Evolutionary conservation across 129 eudicot genomes (phyloP), one percentile per base, ranked within the genome.

Genomic region (Chrysanthemum makinoi): DNA sequence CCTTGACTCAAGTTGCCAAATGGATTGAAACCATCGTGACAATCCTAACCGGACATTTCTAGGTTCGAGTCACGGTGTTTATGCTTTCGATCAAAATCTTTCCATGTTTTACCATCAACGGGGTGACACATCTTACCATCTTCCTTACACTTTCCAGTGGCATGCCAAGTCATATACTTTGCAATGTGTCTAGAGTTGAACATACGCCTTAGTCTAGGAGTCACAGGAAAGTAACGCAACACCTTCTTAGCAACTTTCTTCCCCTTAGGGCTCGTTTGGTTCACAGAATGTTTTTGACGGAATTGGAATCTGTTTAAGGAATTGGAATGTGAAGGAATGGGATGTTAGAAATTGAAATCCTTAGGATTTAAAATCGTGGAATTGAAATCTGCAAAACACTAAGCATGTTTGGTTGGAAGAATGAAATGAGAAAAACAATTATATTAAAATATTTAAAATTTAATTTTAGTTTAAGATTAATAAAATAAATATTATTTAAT

Each of bases 101-200:
- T 22, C 24, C 67, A 57, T 14, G 76, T 43, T 4, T 20, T 18
- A 10, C 47, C 50, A 39, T 80, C 76, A 7, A 58, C 67, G 2
- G 67, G 83, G 47, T 80, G 83, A 62, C 68, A 52, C 6, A 49
- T 24, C 7, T 5, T 11, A 3, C 76, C 76, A 67, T 59, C 80
- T 4, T 68, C 43, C 60, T 4, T 60, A 24, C 12, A 59, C 4
- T 50, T 63, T 2, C 48, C 62, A 7, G 35, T 16, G 0, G 14
- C 20, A 75, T 80, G 77, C 74, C 77, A 80, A 46, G 70, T 48
- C 80, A 80, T 69, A 16, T 16, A 12, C 2, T 48, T 6, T 5
- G 77, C 48, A 11, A 68, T 63, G 17, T 70, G 66, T 1, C 64
- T 44, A 0, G 24, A 75, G 61, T 54, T 54, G 11, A 56, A 80